Conservation (phyloP, 2,329 filamentous ascomycete genomes). For the Samsoniella hepiali region DNA sequence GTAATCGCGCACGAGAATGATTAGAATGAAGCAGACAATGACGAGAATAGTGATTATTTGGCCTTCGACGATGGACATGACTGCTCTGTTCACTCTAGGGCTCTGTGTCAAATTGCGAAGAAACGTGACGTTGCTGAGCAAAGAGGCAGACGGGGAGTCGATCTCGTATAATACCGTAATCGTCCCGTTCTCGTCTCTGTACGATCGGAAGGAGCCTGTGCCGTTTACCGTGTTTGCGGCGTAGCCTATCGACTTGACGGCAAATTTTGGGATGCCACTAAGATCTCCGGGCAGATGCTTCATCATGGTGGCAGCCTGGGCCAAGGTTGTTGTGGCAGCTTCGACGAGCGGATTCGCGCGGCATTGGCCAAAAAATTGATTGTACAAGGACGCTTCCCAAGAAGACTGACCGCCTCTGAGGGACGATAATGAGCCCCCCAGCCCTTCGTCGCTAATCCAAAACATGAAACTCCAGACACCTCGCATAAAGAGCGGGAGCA, state of each 20-base stretch:
- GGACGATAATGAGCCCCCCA: slow-evolving; percentile 36
- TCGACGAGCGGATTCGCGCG: slow-evolving; percentile 6
- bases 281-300: slow-evolving; percentile 4
- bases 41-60: slow-evolving; percentile 90
- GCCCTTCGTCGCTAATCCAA: slow-evolving; percentile 82
- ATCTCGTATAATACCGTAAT: slow-evolving; percentile 9
- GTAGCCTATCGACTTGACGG: slow-evolving; percentile 5
- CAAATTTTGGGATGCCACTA: slow-evolving; percentile 4
- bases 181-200: slow-evolving; percentile 14
- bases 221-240: slow-evolving; percentile 2
- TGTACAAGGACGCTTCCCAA: slow-evolving; percentile 1
- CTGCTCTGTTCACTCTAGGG: slow-evolving; percentile 67
- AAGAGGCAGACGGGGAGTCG: slow-evolving; percentile 30
- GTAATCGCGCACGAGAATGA: slow-evolving; percentile 95
- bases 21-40: slow-evolving; percentile 91
- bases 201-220: slow-evolving; percentile 2
- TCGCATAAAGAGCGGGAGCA: slow-evolving; percentile 87
- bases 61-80: slow-evolving; percentile 84
- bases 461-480: slow-evolving; percentile 91
- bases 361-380: slow-evolving; percentile 4
- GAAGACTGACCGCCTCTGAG: slow-evolving; percentile 24
- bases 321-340: slow-evolving; percentile 11
- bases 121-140: slow-evolving; percentile 56
- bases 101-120: slow-evolving; percentile 64
- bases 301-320: slow-evolving; percentile 14